A percentile compares a stretch with the other conserved stretches of the same genome.
phyloP scores from a whole-genome alignment of 2,329 filamentous ascomycete species.

The Fusarium sulawesiense region DNA sequence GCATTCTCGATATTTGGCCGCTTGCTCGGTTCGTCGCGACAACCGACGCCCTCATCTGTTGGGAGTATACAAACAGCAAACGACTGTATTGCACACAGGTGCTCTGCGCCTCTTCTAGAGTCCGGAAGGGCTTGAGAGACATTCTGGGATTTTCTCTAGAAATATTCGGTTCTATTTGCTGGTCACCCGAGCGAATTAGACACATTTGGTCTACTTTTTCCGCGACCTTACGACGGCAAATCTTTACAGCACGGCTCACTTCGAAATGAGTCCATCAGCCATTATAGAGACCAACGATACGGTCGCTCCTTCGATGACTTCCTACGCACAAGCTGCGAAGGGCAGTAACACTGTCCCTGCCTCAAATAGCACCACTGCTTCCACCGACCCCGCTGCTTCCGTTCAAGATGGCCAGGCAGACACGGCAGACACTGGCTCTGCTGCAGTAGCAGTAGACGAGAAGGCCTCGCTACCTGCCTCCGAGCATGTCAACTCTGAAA shows the following conservation, averaged over 20 bases:
- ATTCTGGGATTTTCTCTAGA: slow-evolving; percentile 37
- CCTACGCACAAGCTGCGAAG: slow-evolving; percentile 95
- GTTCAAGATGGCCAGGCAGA: slow-evolving; percentile 47
- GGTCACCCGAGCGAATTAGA: slow-evolving; percentile 38
- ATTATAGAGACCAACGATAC: slow-evolving; percentile 54
- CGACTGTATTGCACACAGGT: slow-evolving; percentile 40
- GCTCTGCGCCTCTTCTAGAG: slow-evolving; percentile 41
- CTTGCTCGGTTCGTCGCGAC: slow-evolving; percentile 16
- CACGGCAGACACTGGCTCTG: slow-evolving; percentile 41
- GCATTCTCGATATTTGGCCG: slow-evolving; percentile 25
- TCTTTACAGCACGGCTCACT: slow-evolving; percentile 32
- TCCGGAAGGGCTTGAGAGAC: slow-evolving; percentile 44
- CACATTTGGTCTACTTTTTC: slow-evolving; percentile 32
- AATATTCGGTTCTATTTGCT: slow-evolving; percentile 26
- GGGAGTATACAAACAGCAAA: slow-evolving; percentile 37
- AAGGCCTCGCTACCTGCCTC: slow-evolving; percentile 37
- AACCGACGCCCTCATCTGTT: slow-evolving; percentile 37
- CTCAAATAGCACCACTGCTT: slow-evolving; percentile 44
- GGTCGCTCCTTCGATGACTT: slow-evolving; percentile 75
- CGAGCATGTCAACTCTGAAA: slow-evolving; percentile 46
- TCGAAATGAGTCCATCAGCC: slow-evolving; percentile 48
- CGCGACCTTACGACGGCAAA: slow-evolving; percentile 30
- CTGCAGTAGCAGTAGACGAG: slow-evolving; percentile 44
- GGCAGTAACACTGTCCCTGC: slow-evolving; percentile 66
- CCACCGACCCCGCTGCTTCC: slow-evolving; percentile 41